Base-by-base conservation (phyloP, 345 rosid species). In the Pistacia vera region DNA sequence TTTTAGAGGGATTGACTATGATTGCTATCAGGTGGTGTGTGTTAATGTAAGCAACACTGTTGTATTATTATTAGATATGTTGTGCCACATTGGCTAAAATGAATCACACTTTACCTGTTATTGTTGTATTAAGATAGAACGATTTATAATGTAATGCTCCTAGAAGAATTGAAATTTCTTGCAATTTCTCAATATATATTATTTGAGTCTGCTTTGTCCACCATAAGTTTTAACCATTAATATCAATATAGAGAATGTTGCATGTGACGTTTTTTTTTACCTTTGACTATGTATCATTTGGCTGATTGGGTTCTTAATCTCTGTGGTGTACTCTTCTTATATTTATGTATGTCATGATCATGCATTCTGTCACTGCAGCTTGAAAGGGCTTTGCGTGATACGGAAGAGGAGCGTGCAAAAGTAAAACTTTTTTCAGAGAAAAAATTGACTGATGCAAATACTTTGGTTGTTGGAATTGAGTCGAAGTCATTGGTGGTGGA, bases 401-500 rank as follows among this genome's bases (percentile, higher is more conserved):
- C 83, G 80, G 87, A 81, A 79, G 85, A 79, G 77, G 91, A 89
- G 78, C 89, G 72, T 80, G 68, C 63, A 56, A 87, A 59, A 75
- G 79, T 85, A 68, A 87, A 89, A 88, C 71, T 77, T 71, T 86
- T 80, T 83, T 89, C 93, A 57, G 92, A 92, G 80, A 82, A 80
- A 74, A 91, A 83, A 74, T 66, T 92, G 85, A 79, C 89, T 76
- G 88, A 90, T 80, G 96, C 92, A 17, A 81, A 84, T 73, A 83
- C 85, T 75, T 83, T 95, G 76, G 85, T 88, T 80, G 76, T 61
- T 78, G 90, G 90, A 68, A 81, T 88, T 60, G 83, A 90, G 74
- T 90, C 84, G 69, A 90, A 81, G 66, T 80, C 93, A 70, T 30
- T 82, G 59, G 96, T 84, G 75, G 91, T 86, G 69, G 91, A 93